Percentiles rank a stretch among this genome's conserved stretches.
Evolutionary conservation across 2,329 filamentous ascomycete genomes (phyloP).

Genomic region (Arthroderma uncinatum): DNA sequence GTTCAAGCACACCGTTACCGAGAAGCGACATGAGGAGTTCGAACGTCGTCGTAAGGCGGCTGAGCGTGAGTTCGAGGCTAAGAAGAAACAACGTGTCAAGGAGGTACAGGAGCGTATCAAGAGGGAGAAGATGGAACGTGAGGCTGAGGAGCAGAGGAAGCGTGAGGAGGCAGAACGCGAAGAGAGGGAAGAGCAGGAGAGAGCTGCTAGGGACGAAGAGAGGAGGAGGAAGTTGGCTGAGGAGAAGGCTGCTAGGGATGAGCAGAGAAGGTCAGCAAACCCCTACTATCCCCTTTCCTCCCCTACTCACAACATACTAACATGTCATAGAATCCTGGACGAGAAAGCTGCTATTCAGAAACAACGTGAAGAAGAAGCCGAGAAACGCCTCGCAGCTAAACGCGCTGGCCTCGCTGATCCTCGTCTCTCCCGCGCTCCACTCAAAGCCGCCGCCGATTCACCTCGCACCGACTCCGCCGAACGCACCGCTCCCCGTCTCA

Average conservation of each 20-base stretch:
- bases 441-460: conserved; percentile 31
- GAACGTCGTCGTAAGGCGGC: conserved; percentile 87
- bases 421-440: conserved; percentile 46
- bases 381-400: conserved; percentile 55
- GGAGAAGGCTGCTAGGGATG: conserved; percentile 51
- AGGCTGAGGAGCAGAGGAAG: conserved; percentile 67
- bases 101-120: conserved; percentile 74
- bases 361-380: conserved; percentile 77
- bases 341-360: conserved; percentile 56
- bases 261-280: conserved; percentile 45
- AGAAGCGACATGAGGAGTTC: conserved; percentile 86
- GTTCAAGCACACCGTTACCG: conserved; percentile 71
- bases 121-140: conserved; percentile 70
- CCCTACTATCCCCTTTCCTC: conserved; percentile 3
- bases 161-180: conserved; percentile 78
- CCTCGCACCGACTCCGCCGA: conserved; percentile 43
- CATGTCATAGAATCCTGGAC: conserved; percentile 46
- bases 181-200: conserved; percentile 75
- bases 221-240: conserved; percentile 62
- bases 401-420: neutral
- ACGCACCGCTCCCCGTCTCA: conserved; percentile 44
- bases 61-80: conserved; percentile 83
- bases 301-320: conserved; percentile 21
- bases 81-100: conserved; percentile 78
- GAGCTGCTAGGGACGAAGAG: conserved; percentile 66